phyloP scores from a whole-genome alignment of 2,329 filamentous ascomycete genomes.

The Sporothrix humicola region DNA sequence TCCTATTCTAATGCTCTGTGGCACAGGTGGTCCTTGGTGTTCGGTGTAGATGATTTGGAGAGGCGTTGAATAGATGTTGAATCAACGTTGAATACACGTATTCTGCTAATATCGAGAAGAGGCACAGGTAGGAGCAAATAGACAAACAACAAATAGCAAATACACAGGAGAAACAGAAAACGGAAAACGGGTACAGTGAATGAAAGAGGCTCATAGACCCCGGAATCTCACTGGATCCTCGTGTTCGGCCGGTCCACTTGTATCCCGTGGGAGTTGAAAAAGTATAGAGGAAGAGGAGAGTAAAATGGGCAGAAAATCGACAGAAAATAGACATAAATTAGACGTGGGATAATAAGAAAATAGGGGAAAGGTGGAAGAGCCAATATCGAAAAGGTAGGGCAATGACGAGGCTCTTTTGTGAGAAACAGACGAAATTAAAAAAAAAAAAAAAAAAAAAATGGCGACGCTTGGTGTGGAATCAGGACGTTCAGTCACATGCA shows the following conservation, averaged over 20 bases:
- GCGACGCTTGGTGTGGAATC: slow-evolving; percentile 13
- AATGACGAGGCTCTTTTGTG: background rate
- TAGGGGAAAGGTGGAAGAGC: background rate
- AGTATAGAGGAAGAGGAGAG: too few relatives aligned
- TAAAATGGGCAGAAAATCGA: background rate
- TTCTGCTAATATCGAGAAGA: too few relatives aligned
- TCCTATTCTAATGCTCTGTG: background rate
- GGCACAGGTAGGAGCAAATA: background rate
- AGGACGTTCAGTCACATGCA: background rate
- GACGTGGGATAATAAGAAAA: background rate
- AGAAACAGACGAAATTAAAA: background rate
- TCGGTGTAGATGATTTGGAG: background rate
- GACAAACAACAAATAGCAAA: background rate
- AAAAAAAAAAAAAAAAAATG: background rate
- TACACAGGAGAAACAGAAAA: background rate
- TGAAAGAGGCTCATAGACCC: too few relatives aligned
- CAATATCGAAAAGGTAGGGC: background rate
- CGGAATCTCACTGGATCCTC: too few relatives aligned
- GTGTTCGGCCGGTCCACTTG: too few relatives aligned
- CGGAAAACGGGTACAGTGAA: too few relatives aligned
- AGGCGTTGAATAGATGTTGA: background rate
- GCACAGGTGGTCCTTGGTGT: background rate
- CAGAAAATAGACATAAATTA: background rate
- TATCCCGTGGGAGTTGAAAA: too few relatives aligned
- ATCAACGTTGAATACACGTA: too few relatives aligned